Evolutionary conservation across 2,329 filamentous ascomycete genomes (phyloP).

Genomic region (Microthyrium microscopicum): DNA sequence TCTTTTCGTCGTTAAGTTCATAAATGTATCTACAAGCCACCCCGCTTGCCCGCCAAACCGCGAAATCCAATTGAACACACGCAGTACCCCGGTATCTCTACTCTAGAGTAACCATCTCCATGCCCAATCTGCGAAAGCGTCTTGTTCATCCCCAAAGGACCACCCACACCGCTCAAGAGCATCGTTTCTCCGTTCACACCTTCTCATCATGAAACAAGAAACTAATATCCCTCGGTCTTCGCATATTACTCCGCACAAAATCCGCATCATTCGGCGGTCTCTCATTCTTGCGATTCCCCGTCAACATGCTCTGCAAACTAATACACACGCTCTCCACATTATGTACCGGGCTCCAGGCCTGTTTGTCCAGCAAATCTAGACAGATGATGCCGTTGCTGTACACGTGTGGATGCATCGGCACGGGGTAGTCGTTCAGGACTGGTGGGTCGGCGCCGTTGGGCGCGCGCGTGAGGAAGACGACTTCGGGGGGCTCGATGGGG

Average conservation of each 20-base stretch:
- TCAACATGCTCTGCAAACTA: slow-evolving; percentile 96
- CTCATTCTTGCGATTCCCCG: slow-evolving; percentile 83
- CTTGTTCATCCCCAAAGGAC: too few relatives aligned
- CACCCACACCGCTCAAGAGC: too few relatives aligned
- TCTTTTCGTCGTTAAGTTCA: too few relatives aligned
- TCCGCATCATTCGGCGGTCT: slow-evolving; percentile 78
- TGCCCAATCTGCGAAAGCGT: too few relatives aligned
- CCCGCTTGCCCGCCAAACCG: too few relatives aligned
- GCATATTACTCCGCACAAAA: slow-evolving; percentile 66
- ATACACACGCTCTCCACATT: slow-evolving; percentile 95
- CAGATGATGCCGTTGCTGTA: slow-evolving; percentile 99
- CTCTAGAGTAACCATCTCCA: too few relatives aligned
- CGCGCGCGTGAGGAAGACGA: slow-evolving; percentile 59
- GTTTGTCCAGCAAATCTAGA: slow-evolving; percentile 71
- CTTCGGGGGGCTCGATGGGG: slow-evolving; percentile 92
- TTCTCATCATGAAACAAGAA: slow-evolving; percentile 88
- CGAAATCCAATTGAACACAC: too few relatives aligned
- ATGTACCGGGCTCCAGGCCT: slow-evolving; percentile 92
- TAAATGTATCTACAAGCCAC: too few relatives aligned
- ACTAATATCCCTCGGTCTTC: slow-evolving; percentile 71
- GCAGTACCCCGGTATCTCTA: too few relatives aligned
- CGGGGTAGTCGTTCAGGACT: slow-evolving; percentile 41
- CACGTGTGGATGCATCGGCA: slow-evolving; percentile 93
- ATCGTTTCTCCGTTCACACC: too few relatives aligned
- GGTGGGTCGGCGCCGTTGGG: too few relatives aligned